A percentile compares a stretch with the other conserved stretches of the same genome.
These are phyloP conservation scores for Zanthoxylum bungeanum DNA, from an alignment of 345 rosid species.

Conservation along the genomic window DNA sequence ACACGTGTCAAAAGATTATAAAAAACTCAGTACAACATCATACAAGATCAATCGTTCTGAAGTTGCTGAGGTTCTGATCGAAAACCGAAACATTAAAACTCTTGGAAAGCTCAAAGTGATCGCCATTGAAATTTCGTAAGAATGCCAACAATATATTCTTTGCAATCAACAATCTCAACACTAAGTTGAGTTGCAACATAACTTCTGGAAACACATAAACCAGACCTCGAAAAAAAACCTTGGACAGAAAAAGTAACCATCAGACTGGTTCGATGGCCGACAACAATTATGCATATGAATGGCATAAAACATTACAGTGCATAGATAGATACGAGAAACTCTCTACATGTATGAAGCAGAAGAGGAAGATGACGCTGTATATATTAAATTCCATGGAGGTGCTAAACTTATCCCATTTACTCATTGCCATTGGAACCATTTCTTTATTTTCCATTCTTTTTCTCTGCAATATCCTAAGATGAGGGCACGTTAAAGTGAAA, in stretches of 20 bases:
- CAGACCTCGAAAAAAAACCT: background rate
- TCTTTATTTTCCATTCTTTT: background rate
- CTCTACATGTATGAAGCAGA: conserved; percentile 15
- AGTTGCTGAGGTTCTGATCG: background rate
- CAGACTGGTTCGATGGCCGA: no score
- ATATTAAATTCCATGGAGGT: background rate
- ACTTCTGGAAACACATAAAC: background rate
- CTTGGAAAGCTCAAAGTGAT: background rate
- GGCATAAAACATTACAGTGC: conserved; percentile 1
- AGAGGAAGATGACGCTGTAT: conserved; percentile 5
- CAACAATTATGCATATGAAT: background rate
- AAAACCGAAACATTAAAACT: background rate
- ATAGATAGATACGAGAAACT: conserved; percentile 18
- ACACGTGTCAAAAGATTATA: no score
- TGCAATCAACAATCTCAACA: background rate
- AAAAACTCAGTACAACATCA: no score
- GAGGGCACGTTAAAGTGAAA: conserved; percentile 67
- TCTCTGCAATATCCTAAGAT: conserved; percentile 26
- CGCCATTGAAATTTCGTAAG: background rate
- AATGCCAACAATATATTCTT: background rate
- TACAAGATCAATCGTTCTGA: background rate
- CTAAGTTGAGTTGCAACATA: background rate
- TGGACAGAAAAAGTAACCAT: background rate
- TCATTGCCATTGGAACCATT: conserved; percentile 4
- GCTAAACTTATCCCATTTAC: conserved; percentile 13